phyloP scores from a whole-genome alignment of 1,284 basidiomycete genomes.

The Apiotrichum porosum region DNA sequence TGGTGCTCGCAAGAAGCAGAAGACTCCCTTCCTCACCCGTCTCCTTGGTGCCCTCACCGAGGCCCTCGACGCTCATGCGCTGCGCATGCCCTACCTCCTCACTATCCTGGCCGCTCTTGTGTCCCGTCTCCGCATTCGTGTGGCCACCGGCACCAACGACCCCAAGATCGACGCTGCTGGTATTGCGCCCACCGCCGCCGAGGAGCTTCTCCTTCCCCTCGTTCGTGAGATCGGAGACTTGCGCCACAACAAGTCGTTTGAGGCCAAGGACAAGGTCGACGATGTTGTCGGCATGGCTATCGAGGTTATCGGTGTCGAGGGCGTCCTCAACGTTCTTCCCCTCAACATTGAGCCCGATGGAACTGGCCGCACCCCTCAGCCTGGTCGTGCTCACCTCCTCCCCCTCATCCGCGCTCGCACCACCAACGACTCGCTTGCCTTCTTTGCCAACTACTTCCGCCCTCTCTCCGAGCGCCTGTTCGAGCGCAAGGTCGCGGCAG shows the following conservation, averaged over 20 bases:
- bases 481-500: slow-evolving; percentile 69
- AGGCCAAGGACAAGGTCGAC: slow-evolving; percentile 86
- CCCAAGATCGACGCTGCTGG: slow-evolving; percentile 46
- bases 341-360: slow-evolving; percentile 78
- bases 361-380: slow-evolving; percentile 42
- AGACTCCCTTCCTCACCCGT: slow-evolving; percentile 57
- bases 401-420: slow-evolving; percentile 74
- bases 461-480: slow-evolving; percentile 93
- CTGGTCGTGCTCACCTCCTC: slow-evolving; percentile 78
- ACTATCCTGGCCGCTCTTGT: slow-evolving; percentile 53
- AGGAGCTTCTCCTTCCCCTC: slow-evolving; percentile 67
- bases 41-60: slow-evolving; percentile 62
- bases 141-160: slow-evolving; percentile 37
- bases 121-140: slow-evolving; percentile 47
- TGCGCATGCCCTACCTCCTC: slow-evolving; percentile 66
- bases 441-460: slow-evolving; percentile 87
- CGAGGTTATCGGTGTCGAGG: slow-evolving; percentile 77
- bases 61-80: slow-evolving; percentile 62
- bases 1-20: slow-evolving; percentile 52
- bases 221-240: slow-evolving; percentile 71
- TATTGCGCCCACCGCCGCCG: slow-evolving; percentile 60
- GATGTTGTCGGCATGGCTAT: slow-evolving; percentile 73
- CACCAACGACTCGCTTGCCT: slow-evolving; percentile 74
- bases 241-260: slow-evolving; percentile 74
- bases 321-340: slow-evolving; percentile 70